These are phyloP conservation scores for Xylariales sp. DNA, from an alignment of 2,329 filamentous ascomycete species.

Conservation along the genomic window DNA sequence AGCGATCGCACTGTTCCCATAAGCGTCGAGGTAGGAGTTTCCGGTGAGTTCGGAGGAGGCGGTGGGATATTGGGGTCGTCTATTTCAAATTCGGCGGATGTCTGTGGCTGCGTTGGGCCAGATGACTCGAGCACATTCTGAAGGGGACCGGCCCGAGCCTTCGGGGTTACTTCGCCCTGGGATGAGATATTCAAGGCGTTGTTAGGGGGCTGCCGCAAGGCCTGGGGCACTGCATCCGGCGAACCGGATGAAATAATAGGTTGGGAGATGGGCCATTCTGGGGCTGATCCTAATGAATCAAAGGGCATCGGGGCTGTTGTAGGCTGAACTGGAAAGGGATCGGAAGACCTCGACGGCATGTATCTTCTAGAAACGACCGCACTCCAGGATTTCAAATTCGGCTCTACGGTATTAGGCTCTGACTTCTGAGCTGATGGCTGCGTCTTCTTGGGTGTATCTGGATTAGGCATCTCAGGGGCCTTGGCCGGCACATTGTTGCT, in stretches of 20 bases:
- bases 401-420: neutral
- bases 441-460: neutral
- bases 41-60: neutral
- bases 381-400: constrained; percentile 10
- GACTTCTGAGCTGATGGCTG: neutral
- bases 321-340: neutral
- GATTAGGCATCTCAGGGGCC: neutral
- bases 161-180: neutral
- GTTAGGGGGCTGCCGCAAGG: neutral
- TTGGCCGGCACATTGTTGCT: neutral
- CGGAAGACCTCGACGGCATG: constrained; percentile 3
- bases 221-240: neutral
- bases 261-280: too few relatives aligned
- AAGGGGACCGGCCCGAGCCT: neutral
- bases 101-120: neutral
- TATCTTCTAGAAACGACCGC: constrained; percentile 28
- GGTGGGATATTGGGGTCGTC: neutral
- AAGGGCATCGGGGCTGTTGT: too few relatives aligned
- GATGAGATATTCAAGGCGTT: neutral
- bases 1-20: too few relatives aligned
- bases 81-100: neutral
- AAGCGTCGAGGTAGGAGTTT: neutral
- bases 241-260: neutral
- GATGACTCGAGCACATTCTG: neutral
- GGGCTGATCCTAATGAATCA: neutral